These are phyloP conservation scores for Podila minutissima DNA, from an alignment of 192 early-diverging fungal species.

Conservation along the genomic window DNA sequence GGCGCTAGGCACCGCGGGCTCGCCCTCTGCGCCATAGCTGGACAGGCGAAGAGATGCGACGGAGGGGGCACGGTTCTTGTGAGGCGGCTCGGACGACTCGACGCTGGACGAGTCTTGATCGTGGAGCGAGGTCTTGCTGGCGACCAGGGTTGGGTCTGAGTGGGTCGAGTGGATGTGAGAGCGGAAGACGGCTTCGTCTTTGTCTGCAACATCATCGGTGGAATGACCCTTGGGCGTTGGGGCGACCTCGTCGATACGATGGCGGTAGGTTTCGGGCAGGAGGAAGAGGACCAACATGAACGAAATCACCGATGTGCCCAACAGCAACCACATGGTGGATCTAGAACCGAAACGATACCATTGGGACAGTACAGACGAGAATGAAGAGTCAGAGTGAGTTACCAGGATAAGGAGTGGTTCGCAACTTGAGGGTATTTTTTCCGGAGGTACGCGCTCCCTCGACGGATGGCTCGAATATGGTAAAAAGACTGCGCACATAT, in stretches of 20 bases:
- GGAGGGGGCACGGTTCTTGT: neutral
- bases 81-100: neutral
- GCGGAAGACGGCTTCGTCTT: neutral
- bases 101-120: neutral
- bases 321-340: slow-evolving; percentile 42
- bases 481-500: no score
- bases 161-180: slow-evolving; percentile 28
- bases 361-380: neutral
- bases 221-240: slow-evolving; percentile 9
- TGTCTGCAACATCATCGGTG: neutral
- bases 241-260: slow-evolving; percentile 47
- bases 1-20: slow-evolving; percentile 6
- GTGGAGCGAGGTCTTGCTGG: slow-evolving; percentile 35
- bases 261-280: slow-evolving; percentile 57
- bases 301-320: slow-evolving; percentile 26
- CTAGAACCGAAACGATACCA: slow-evolving; percentile 3
- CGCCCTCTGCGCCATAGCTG: neutral
- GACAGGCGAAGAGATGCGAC: slow-evolving; percentile 6
- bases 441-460: no score
- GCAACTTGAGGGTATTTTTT: no score
- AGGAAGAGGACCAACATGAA: slow-evolving; percentile 47
- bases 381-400: no score
- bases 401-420: no score
- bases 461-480: no score
- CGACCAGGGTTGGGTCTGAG: slow-evolving; percentile 34